These are phyloP conservation scores for Colletotrichum sp. DNA, from an alignment of 2,329 filamentous ascomycete genomes.

Conservation along the genomic window DNA sequence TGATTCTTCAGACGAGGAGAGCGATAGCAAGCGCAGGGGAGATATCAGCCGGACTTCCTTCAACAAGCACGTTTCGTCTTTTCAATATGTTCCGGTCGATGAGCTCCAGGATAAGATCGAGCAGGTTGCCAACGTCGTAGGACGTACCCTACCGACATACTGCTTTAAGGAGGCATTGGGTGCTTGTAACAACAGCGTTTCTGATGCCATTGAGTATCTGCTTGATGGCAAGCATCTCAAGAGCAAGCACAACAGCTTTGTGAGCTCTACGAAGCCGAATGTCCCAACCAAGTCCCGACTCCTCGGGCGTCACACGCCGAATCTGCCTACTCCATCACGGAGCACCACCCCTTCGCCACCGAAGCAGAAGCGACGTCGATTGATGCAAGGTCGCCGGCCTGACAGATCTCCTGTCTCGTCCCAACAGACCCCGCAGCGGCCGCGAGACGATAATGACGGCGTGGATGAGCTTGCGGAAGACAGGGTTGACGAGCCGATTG, in stretches of 20 bases:
- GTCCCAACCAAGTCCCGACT: conserved; percentile 23
- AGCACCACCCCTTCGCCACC: conserved; percentile 31
- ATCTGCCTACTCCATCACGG: conserved; percentile 18
- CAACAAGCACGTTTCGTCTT: conserved; percentile 42
- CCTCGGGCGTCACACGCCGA: conserved; percentile 21
- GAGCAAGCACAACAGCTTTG: conserved; percentile 12
- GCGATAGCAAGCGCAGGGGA: conserved; percentile 55
- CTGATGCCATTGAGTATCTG: conserved; percentile 39
- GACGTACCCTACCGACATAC: conserved; percentile 31
- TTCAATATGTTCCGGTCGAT: conserved; percentile 53
- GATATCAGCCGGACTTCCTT: conserved; percentile 69
- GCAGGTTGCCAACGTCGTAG: conserved; percentile 41
- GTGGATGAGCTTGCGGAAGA: conserved; percentile 30
- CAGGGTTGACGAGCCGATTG: conserved; percentile 28
- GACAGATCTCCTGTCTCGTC: conserved; percentile 20
- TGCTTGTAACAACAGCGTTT: conserved; percentile 36
- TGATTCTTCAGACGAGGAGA: conserved; percentile 54
- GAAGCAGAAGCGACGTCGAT: conserved; percentile 30
- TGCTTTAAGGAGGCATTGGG: conserved; percentile 37
- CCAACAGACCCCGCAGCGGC: conserved; percentile 23
- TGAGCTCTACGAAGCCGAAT: conserved; percentile 24
- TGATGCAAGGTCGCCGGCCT: conserved; percentile 40
- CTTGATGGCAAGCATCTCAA: conserved; percentile 23
- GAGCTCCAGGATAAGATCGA: conserved; percentile 39
- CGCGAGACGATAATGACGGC: conserved; percentile 30